These are phyloP conservation scores for Aschersonia sp. DNA, from an alignment of 2,329 filamentous ascomycete genomes.

Conservation along the genomic window DNA sequence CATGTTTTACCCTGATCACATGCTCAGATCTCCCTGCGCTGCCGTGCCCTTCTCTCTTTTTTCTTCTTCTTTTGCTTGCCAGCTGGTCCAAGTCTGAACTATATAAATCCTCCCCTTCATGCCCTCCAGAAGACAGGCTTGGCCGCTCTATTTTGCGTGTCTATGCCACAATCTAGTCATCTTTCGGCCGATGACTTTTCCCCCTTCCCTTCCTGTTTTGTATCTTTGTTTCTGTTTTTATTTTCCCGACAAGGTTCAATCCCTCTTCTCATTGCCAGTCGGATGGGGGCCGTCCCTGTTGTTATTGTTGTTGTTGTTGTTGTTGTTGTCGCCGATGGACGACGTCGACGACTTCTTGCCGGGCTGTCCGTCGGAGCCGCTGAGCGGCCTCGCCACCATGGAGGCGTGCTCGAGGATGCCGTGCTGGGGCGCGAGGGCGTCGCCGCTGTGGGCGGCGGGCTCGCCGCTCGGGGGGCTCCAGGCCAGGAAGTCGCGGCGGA, in stretches of 20 bases:
- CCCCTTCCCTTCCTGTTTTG: no score
- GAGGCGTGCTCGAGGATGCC: constrained; percentile 52
- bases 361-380: constrained; percentile 5
- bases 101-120: no score
- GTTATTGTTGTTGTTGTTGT: not conserved
- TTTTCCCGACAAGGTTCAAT: not conserved
- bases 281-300: not conserved
- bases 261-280: constrained; percentile 2
- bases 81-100: no score
- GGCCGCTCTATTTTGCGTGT: no score
- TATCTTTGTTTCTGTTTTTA: no score
- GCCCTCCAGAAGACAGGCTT: no score
- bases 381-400: constrained; percentile 16
- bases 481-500: constrained; percentile 73
- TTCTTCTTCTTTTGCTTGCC: no score
- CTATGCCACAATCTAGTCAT: no score
- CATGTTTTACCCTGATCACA: no score
- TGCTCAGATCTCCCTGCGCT: no score
- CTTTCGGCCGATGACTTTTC: no score
- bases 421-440: constrained; percentile 47
- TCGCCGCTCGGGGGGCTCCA: constrained; percentile 67
- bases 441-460: constrained; percentile 36
- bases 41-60: no score
- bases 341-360: constrained; percentile 6
- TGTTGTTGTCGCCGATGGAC: constrained; percentile 4